phyloP scores from a whole-genome alignment of 495 filamentous ascomycete genomes.

The Aspergillus incahuasiensis region DNA sequence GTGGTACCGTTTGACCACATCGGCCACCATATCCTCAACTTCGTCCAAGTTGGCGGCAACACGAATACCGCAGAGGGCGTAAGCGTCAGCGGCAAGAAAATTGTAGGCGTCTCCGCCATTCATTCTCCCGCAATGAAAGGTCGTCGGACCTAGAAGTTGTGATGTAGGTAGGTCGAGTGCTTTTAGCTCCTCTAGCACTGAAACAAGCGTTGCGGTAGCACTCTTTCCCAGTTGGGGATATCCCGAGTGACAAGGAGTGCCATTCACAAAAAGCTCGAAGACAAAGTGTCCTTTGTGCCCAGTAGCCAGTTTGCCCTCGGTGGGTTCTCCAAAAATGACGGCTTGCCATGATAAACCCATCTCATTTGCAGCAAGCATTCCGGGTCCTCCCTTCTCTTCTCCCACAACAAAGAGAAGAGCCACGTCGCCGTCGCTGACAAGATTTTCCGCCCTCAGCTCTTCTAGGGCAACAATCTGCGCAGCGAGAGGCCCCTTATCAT shows the following conservation, averaged over 20 bases:
- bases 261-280: conserved; percentile 54
- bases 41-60: conserved; percentile 18
- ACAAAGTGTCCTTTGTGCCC: conserved; percentile 73
- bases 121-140: conserved; percentile 20
- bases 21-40: background rate
- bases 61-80: conserved; percentile 15
- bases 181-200: conserved; percentile 53
- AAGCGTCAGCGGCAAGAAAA: conserved; percentile 18
- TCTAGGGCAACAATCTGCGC: conserved; percentile 60
- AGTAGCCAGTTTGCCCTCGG: conserved; percentile 67
- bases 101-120: conserved; percentile 20
- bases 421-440: conserved; percentile 33
- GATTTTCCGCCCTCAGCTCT: conserved; percentile 14
- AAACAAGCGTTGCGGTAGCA: conserved; percentile 63
- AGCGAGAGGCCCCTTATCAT: conserved; percentile 81
- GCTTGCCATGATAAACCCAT: no score
- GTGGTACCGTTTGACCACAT: no score
- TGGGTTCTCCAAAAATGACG: conserved; percentile 58
- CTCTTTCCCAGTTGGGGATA: conserved; percentile 73
- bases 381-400: conserved; percentile 67
- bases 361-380: conserved; percentile 50
- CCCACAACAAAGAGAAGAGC: conserved; percentile 76
- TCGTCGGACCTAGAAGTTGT: conserved; percentile 16
- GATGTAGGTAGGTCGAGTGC: conserved; percentile 9
- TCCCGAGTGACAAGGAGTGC: conserved; percentile 38